Evolutionary conservation across 2,329 filamentous ascomycete species (phyloP).

Genomic region (Cryphonectria parasitica): DNA sequence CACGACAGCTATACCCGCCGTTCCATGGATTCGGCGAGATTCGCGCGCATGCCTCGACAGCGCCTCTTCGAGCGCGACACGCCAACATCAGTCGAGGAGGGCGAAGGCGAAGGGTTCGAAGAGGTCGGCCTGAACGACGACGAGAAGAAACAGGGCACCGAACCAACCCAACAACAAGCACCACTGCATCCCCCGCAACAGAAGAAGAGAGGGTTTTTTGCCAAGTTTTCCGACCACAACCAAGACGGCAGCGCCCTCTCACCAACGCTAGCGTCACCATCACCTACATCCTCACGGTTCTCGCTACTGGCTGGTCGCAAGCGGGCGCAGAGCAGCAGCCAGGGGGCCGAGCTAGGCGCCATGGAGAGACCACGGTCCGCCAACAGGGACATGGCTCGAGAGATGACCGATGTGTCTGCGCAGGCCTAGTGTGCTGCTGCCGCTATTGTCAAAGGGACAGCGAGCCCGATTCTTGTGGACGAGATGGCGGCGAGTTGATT

Average conservation of each 20-base stretch:
- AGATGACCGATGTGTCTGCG: slow-evolving; percentile 26
- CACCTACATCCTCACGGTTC: slow-evolving; percentile 59
- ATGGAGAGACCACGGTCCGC: slow-evolving; percentile 54
- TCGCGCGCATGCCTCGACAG: slow-evolving; percentile 64
- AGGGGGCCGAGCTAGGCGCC: slow-evolving; percentile 70
- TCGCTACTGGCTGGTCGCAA: slow-evolving; percentile 70
- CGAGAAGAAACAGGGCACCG: slow-evolving; percentile 52
- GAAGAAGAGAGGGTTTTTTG: slow-evolving; percentile 78
- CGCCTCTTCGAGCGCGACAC: slow-evolving; percentile 62
- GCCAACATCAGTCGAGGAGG: slow-evolving; percentile 65
- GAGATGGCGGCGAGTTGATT: background rate
- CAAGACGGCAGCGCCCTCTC: slow-evolving; percentile 34
- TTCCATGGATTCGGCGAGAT: slow-evolving; percentile 77
- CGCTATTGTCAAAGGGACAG: background rate
- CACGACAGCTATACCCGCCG: slow-evolving; percentile 67
- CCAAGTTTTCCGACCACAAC: slow-evolving; percentile 72
- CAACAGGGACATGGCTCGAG: slow-evolving; percentile 16
- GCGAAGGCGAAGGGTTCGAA: slow-evolving; percentile 68
- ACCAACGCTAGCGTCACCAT: slow-evolving; percentile 39
- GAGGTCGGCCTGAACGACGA: slow-evolving; percentile 88
- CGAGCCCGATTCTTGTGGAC: slow-evolving; percentile 4
- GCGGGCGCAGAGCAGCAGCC: slow-evolving; percentile 70
- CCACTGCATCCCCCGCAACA: slow-evolving; percentile 41
- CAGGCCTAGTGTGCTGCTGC: slow-evolving; percentile 21
- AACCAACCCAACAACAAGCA: slow-evolving; percentile 29